Evolutionary conservation across 164 flowering plant genomes (phyloP), one percentile per base, ranked within the genome.

Genomic region (Akebia trifoliata): DNA sequence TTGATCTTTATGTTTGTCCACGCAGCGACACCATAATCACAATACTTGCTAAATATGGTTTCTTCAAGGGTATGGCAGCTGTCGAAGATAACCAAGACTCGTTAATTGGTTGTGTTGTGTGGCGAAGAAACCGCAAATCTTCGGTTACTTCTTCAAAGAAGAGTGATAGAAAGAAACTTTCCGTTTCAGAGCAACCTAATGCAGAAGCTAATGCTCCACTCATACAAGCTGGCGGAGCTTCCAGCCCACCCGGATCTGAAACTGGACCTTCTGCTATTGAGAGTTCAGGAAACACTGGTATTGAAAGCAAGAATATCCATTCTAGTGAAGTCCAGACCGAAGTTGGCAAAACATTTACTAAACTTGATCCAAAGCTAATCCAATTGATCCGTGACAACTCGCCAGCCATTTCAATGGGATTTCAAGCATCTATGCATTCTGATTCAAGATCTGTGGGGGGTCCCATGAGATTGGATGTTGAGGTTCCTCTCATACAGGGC

Each of bases 1-100:
- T 64, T 51, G 82, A 76, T 66, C 48, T 78, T 52, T 82, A 82
- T 59, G 67, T 82, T 45, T 82, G 84, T 56, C 87, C 87, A 47
- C 76, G 72, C 43, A 74, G 75, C 52, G 74, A 80, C 36, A 42
- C 74, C 51, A 76, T 80, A 51, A 74, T 76, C 59, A 80, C 81
- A 37, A 72, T 78, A 34, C 82, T 82, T 24, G 80, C 80, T 40
- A 82, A 79, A 66, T 58, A 79, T 66, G 87, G 84, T n/a, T 82
- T 72, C 69, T 77, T 77, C 61, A 80, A 80, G 70, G 87, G 82
- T 43, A 74, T 67, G 79, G 68, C 71, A 14, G 79, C 76, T 59
- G 59, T 72, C 32, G 74, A 72, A 61, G 87, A 73, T 44, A 61
- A 73, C 32, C 68, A 62, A 22, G 75, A 76, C 39, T 72, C 79